Evolutionary conservation across 768 basidiomycete species (phyloP), one percentile per base, ranked within the genome.

Genomic region (Lactarius sp.): DNA sequence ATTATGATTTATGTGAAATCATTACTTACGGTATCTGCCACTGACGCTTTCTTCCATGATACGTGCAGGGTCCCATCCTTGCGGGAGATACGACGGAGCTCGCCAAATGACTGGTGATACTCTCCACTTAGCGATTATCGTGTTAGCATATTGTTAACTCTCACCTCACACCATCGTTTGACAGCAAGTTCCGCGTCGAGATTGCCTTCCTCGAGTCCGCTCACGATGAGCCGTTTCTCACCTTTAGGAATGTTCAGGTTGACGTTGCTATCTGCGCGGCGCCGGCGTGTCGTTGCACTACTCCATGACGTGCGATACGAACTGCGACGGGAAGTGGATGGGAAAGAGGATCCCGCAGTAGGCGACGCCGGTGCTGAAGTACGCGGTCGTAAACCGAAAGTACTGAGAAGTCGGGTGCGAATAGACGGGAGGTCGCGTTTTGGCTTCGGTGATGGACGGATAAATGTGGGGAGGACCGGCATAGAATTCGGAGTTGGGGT

Each of bases 151-250:
- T 8, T 22, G 18, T 55, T n/a, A 22, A 8, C 8, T 36, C 65
- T 57, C 49, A 68, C 66, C 68, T 68, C 68, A 50, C 68, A 68
- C 68, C 68, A 68, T 31, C 52, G 54, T 34, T 61, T 59, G 36
- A 68, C 66, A 12, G 68, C 68, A 27, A 57, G 53, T 47, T 68
- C 67, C 18, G 65, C 67, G 10, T 62, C 57, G 22, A 62, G 22
- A 36, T 68, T 62, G 55, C 63, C 65, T 20, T 51, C 39, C 4
- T 61, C 61, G 33, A 68, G 59, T 1, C 68, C 68, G 31, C 39
- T 68, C 39, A 68, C 68, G n/a, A 68, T 14, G 20, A 68, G 66
- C 8, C 59, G 59, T 41, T 67, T 67, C 65, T 65, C 64, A 18
- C 59, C 54, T 37, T 50, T 55, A 2, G 49, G 10, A 4, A 33